A percentile compares a stretch with the other conserved stretches of the same genome.
Conservation (phyloP, 108 stramenopile genomes). For the Cyclostephanos invisitatus region DNA sequence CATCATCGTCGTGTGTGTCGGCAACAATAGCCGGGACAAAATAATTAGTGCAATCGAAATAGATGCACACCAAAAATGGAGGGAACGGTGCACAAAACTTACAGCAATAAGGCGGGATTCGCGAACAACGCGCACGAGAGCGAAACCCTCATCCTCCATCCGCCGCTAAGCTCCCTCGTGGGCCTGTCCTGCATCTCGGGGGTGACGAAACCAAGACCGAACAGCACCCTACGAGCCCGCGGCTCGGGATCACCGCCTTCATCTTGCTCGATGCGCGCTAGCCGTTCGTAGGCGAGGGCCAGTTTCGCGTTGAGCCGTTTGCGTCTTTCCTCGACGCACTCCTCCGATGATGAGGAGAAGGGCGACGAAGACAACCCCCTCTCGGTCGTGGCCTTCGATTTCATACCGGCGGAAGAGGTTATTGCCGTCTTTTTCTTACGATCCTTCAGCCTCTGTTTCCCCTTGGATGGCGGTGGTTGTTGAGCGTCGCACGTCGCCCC, state of each 20-base stretch:
- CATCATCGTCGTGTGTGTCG: background rate
- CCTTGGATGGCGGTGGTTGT: conserved; percentile 23
- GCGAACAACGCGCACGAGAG: conserved; percentile 91
- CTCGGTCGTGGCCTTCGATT: conserved; percentile 11
- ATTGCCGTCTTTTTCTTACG: conserved; percentile 41
- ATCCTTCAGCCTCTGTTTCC: conserved; percentile 52
- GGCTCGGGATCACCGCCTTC: conserved; percentile 65
- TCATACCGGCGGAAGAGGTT: conserved; percentile 14
- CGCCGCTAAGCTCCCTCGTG: conserved; percentile 82
- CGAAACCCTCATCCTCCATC: conserved; percentile 96
- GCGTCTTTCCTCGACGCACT: conserved; percentile 42
- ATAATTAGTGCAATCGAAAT: background rate
- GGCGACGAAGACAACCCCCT: background rate
- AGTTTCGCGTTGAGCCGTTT: conserved; percentile 49
- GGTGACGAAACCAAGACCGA: conserved; percentile 82
- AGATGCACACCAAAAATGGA: background rate
- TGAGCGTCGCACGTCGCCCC: conserved; percentile 11
- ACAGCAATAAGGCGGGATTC: conserved; percentile 73
- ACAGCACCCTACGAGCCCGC: conserved; percentile 66
- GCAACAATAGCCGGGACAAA: background rate
- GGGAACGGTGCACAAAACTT: conserved; percentile 53
- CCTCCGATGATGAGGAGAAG: conserved; percentile 6
- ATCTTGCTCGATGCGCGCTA: conserved; percentile 68
- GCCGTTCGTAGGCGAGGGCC: conserved; percentile 53
- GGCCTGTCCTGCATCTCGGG: conserved; percentile 82